Evolutionary conservation across 73 alveolate genomes (phyloP), one percentile per base, ranked within the genome.

Genomic region (Symbiodinium pilosum): DNA sequence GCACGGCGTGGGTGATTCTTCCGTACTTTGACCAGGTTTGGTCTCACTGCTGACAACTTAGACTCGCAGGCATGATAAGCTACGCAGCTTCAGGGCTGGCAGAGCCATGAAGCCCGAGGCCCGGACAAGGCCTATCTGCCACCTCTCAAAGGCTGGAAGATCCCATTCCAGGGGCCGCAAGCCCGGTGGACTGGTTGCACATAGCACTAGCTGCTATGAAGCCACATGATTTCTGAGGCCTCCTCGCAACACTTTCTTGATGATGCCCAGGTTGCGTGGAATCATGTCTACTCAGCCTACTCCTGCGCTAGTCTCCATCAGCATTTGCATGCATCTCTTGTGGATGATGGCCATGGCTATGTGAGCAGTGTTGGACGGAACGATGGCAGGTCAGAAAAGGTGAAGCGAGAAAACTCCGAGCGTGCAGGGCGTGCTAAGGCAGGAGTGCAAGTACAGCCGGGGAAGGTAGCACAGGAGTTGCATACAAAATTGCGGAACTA

Each of bases 121-220:
- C 97, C 97, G 30, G 97, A 91, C 54, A 91, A 91, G 97, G 97
- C 97, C 32, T 68, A 68, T 64, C 88, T 91, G 87, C 97, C 97
- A 32, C 97, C 97, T 34, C 88, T 32, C 88, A 91, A 91, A 43
- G 97, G 97, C 56, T 91, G 97, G 97, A 91, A 91, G 42, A 91
- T 91, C 77, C 97, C 97, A n/a, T 91, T 91, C 84, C 97, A 91
- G 40, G 97, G 97, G 97, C 77, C 87, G 8, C 3, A n/a, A 26
- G 36, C 94, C 28, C 84, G 42, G 94, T 4, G 47, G 2, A 40
- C 18, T 24, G 36, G 20, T 42, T 41, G 32, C 43, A 38, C 34
- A 36, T 14, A 21, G 71, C 21, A 52, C 21, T 12, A 38, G 83
- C 30, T n/a, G 36, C 87, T 9, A 77, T 77, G 87, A n/a, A n/a